Evolutionary conservation across 306 rosid species (phyloP), one percentile per base, ranked within the genome.

Genomic region (Ziziphus jujuba): DNA sequence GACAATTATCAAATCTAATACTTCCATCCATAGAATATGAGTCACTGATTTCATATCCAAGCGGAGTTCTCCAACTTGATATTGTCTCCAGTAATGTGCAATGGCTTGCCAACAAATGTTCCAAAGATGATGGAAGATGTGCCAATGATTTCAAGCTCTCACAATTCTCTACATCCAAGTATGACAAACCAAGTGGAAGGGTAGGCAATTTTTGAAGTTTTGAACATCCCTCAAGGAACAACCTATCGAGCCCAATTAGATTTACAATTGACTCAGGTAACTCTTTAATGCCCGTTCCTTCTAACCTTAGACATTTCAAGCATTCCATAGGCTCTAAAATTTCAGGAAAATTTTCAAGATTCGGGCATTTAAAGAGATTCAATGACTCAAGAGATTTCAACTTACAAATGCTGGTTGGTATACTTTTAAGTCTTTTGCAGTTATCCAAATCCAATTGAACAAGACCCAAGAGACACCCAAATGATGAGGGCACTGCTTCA

Each of bases 261-360:
- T 56, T 56, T 24, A 1, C 60, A 21, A 56, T 19, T 25, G 60
- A 56, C 60, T 56, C 7, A 11, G 34, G 60, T 0, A 56, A 5
- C 31, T 56, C 33, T 56, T 22, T 24, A 56, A 56, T 56, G 1
- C 5, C 7, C 24, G 60, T 25, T 14, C n/a, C 33, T 8, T 4
- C 2, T 25, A 25, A 56, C 1, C n/a, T 6, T 1, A 56, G 34
- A 56, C 1, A 1, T 33, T 1, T 22, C 17, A 56, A 4, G 22
- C 31, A 25, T 56, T 56, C 60, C 60, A 56, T 56, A 24, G 60
- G 60, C 60, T 56, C 60, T 36, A 56, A 23, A 5, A 56, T 22
- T 24, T 56, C 60, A 9, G 60, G 38, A 24, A 56, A 56, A 2
- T 23, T 22, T 3, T 56, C 35, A 7, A 56, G 11, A 9, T 22